Percentiles rank a stretch among this genome's conserved stretches.
Evolutionary conservation across 495 filamentous ascomycete genomes (phyloP).

Genomic region (Daldinia vernicosa): DNA sequence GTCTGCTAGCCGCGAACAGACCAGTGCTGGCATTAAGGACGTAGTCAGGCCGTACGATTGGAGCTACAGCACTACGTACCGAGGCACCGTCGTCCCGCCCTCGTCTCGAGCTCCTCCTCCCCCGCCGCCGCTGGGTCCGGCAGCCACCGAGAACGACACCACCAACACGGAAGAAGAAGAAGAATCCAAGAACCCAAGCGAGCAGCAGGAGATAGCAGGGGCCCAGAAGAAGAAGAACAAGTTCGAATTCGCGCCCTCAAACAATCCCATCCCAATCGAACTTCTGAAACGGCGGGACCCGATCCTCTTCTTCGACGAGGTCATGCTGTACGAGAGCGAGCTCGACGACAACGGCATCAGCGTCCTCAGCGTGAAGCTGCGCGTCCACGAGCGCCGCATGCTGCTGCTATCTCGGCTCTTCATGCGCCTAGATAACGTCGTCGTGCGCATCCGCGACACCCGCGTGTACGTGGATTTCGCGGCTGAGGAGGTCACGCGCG

Average conservation of each 20-base stretch:
- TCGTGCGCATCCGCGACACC: conserved; percentile 88
- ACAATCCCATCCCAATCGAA: conserved; percentile 78
- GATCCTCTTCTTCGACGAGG: conserved; percentile 93
- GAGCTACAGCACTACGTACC: conserved; percentile 91
- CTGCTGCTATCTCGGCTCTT: conserved; percentile 89
- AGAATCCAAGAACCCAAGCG: conserved; percentile 1
- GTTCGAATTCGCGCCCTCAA: conserved; percentile 59
- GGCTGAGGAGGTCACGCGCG: conserved; percentile 80
- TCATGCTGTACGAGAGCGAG: conserved; percentile 96
- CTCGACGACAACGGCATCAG: conserved; percentile 96
- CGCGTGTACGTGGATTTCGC: conserved; percentile 91
- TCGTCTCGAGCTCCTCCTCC: neutral
- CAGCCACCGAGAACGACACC: neutral
- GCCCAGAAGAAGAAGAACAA: conserved; percentile 37
- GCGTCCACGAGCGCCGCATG: conserved; percentile 89
- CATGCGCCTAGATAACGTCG: conserved; percentile 88
- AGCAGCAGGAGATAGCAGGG: neutral
- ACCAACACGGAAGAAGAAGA: neutral
- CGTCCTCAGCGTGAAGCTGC: conserved; percentile 83
- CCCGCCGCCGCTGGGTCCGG: neutral
- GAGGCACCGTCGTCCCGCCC: conserved; percentile 63
- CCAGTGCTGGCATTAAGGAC: conserved; percentile 88
- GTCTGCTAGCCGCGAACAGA: conserved; percentile 84
- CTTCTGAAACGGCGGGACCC: conserved; percentile 83
- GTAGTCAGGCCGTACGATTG: conserved; percentile 97